These are phyloP conservation scores for Myriosclerotinia curreyana DNA, from an alignment of 2,329 filamentous ascomycete genomes.

Conservation along the genomic window DNA sequence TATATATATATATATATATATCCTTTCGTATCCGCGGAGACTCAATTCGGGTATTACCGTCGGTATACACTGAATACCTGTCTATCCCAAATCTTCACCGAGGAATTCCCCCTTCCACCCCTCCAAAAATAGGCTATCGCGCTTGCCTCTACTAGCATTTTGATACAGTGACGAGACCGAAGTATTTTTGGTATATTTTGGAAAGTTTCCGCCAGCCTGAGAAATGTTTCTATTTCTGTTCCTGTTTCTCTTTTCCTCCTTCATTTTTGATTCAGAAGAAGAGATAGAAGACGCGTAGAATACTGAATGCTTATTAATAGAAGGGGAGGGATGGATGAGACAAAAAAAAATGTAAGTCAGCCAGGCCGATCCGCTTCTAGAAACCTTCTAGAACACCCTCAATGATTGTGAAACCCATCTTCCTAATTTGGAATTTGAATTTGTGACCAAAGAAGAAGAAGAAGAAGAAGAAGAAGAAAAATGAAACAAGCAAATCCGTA, in stretches of 20 bases:
- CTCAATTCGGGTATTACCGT: constrained; percentile 4
- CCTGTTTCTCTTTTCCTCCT: neutral
- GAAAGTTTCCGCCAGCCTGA: neutral
- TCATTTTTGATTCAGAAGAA: constrained; percentile 6
- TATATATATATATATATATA: no score
- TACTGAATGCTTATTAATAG: neutral
- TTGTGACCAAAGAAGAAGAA: no score
- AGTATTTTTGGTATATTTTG: constrained; percentile 6
- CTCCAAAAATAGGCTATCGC: no score
- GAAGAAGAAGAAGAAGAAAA: no score
- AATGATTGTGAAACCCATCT: neutral
- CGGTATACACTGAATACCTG: constrained; percentile 10
- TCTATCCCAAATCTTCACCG: neutral
- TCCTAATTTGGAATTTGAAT: neutral
- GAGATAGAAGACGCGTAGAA: constrained; percentile 4
- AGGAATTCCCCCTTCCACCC: neutral
- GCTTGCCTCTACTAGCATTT: neutral
- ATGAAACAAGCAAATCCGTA: neutral
- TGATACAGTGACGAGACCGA: neutral
- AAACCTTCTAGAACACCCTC: neutral
- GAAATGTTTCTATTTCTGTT: neutral
- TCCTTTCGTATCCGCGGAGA: no score
- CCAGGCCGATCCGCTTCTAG: neutral
- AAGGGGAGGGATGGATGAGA: neutral
- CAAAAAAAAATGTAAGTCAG: neutral